These are phyloP conservation scores for Linum lewisii DNA, from an alignment of 345 rosid species.

Conservation along the genomic window DNA sequence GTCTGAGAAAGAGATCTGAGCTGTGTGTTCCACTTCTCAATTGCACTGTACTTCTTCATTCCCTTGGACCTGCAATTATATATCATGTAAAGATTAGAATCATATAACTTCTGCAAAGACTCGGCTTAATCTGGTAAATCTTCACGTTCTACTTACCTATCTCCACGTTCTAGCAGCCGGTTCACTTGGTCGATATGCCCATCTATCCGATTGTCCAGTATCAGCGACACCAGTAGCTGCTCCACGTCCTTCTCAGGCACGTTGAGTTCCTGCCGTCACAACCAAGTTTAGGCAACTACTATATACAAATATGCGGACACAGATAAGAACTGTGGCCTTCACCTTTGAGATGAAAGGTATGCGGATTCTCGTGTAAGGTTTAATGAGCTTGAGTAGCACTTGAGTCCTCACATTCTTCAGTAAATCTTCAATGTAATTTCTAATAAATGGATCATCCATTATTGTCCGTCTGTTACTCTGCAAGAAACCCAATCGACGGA, in stretches of 20 bases:
- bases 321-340: conserved; percentile 7
- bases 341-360: conserved; percentile 90
- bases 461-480: conserved; percentile 91
- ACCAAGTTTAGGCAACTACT: conserved; percentile 3
- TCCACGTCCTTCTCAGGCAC: conserved; percentile 94
- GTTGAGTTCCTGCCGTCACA: conserved; percentile 59
- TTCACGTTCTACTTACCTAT: conserved; percentile 40
- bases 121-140: no score
- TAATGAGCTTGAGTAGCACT: conserved; percentile 92
- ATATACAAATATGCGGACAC: not conserved
- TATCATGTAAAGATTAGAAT: no score
- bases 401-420: conserved; percentile 97
- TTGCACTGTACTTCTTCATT: conserved; percentile 78
- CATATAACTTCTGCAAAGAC: not conserved
- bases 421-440: conserved; percentile 95
- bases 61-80: conserved; percentile 93
- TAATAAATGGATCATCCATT: conserved; percentile 94
- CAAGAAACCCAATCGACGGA: conserved; percentile 4
- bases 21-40: conserved; percentile 95
- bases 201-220: conserved; percentile 82
- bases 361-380: conserved; percentile 87
- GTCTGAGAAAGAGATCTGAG: conserved; percentile 62
- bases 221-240: conserved; percentile 77
- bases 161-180: conserved; percentile 77
- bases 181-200: conserved; percentile 99